Base-by-base conservation (phyloP, 257 asterid species). In the Plantago elongata region DNA sequence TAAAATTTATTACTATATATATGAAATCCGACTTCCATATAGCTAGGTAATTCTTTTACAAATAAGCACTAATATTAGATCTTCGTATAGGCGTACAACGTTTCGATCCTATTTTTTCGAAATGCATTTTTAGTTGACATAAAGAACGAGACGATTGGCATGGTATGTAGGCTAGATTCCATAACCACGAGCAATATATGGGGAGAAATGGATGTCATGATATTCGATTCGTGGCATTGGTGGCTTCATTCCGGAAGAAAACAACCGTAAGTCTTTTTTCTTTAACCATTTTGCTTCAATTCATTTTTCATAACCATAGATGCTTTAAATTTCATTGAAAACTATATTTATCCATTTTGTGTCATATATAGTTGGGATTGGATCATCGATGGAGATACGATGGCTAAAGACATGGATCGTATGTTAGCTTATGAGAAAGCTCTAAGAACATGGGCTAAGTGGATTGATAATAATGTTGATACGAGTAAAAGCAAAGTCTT, bases 121-220 rank as follows among this genome's bases (percentile, higher is more conserved):
- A 78, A 84, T 27, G 91, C 88, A 51, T 88, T 75, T 46, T 72
- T 88, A 5, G 83, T 88, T 64, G 96, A 88, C n/a, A 76, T 73
- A 13, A 10, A 0, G 22, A 38, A 12, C 1, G 82, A 79, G 51
- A 5, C 14, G 13, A 51, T 60, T 18, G 82, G 82, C 40, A 73
- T 76, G 17, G 85, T 76, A 3, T 0, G 74, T 55, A 70, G 42
- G 63, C 46, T 79, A 42, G 77, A 76, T 55, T 79, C 85, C 0
- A 34, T 79, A n/a, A 57, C 62, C 44, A 27, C 72, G 0, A 46
- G 50, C 14, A 13, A 40, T 7, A 38, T 74, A 2, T 79, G 85
- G 82, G 70, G 69, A 15, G 61, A 54, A 18, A 59, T 61, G 70
- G 80, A 79, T 3, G 54, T 70, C 56, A 13, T 76, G 61, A 68